Base-by-base conservation (phyloP, 108 stramenopile genomes). In the Pseudonitzschia multistriata region DNA sequence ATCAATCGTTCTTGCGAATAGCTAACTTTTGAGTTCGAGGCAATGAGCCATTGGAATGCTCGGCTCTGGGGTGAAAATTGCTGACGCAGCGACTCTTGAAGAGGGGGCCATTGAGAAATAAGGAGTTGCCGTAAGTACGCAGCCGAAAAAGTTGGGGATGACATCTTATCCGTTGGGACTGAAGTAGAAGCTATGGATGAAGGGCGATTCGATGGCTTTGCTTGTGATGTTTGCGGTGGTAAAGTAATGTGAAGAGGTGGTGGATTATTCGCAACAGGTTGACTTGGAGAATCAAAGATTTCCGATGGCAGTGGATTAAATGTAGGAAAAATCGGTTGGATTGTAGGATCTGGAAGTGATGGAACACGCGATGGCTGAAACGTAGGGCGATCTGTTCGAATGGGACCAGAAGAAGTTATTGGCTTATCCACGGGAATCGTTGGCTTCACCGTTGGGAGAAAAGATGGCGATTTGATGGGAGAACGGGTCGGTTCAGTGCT, bases 61-160 rank as follows among this genome's bases (percentile, higher is more conserved):
- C 49, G 5, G 28, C 42, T 65, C 53, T 76, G 75, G 15, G 75
- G 75, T 21, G 75, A 52, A 15, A 42, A 17, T 33, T 40, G 30
- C 27, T 40, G 63, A 42, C 27, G 24, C 11, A 70, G 36, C 8
- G 62, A 49, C 2, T 70, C 52, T 27, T 65, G 69, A 0, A 76
- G 68, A 49, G 62, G 62, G 7, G 68, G 69, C 68, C 69, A 76
- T 35, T 31, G 53, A 56, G 53, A 70, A 66, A 76, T 57, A n/a
- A 76, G 62, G 30, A 66, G 52, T 2, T 76, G 67, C 29, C 74
- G 66, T 7, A 72, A 63, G 24, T 13, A 2, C 42, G 42, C 13
- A 45, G 42, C 42, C 3, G 42, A 17, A 13, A 45, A 63, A 8
- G 13, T 42, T 54, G 68, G 68, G 1, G 69, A 52, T 3, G 39